phyloP scores from a whole-genome alignment of 2,329 filamentous ascomycete genomes.

The Helminthosporium solani region DNA sequence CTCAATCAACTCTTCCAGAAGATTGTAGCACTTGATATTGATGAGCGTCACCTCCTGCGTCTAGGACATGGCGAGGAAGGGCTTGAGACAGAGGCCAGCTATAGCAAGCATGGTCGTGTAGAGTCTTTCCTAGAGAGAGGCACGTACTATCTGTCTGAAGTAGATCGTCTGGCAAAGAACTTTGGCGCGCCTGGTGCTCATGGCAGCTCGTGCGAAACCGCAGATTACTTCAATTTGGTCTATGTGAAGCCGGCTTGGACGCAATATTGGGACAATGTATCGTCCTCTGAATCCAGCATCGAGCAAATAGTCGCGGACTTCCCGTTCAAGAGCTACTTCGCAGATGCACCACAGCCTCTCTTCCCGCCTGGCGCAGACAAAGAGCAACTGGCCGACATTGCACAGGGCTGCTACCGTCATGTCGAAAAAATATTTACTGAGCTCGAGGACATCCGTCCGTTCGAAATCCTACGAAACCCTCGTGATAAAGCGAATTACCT shows the following conservation, averaged over 20 bases:
- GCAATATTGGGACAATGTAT: constrained; percentile 71
- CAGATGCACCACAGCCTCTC: constrained; percentile 80
- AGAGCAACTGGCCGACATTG: constrained; percentile 71
- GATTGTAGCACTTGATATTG: constrained; percentile 93
- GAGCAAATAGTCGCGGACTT: constrained; percentile 71
- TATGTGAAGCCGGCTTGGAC: constrained; percentile 88
- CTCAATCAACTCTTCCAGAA: constrained; percentile 97
- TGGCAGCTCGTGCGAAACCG: constrained; percentile 92
- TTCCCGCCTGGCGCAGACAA: constrained; percentile 69
- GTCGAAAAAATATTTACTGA: constrained; percentile 89
- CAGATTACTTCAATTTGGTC: constrained; percentile 92
- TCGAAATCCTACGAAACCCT: constrained; percentile 86
- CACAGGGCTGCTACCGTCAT: constrained; percentile 82
- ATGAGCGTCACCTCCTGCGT: constrained; percentile 87
- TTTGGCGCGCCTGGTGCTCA: constrained; percentile 91
- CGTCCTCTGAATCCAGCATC: constrained; percentile 56
- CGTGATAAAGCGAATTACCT: constrained; percentile 96
- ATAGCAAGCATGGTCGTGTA: constrained; percentile 91
- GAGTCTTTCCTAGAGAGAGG: constrained; percentile 94
- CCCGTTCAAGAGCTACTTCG: constrained; percentile 86
- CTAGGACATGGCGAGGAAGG: constrained; percentile 96
- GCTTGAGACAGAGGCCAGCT: constrained; percentile 78
- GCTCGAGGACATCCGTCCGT: constrained; percentile 88
- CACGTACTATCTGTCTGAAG: constrained; percentile 74
- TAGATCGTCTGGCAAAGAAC: constrained; percentile 80